phyloP scores from a whole-genome alignment of 176 grass and related monocot species.

The Carex parvula region DNA sequence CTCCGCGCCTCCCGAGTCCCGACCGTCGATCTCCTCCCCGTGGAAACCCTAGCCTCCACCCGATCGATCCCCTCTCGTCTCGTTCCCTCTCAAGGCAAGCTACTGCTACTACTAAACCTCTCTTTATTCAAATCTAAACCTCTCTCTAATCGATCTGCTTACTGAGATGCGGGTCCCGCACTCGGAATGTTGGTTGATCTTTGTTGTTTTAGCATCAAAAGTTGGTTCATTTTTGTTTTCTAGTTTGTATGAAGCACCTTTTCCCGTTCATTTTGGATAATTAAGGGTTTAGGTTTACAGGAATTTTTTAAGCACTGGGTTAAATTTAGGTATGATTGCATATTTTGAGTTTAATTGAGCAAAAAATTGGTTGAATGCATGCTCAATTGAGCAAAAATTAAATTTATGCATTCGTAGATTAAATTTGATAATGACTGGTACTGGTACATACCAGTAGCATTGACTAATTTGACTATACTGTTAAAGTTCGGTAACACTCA shows the following conservation, averaged over 20 bases:
- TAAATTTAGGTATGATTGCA: background rate
- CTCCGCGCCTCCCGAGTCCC: background rate
- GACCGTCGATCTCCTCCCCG: slow-evolving; percentile 13
- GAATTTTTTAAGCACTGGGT: background rate
- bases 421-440: background rate
- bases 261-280: background rate
- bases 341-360: background rate
- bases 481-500: background rate
- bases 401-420: background rate
- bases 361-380: background rate
- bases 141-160: background rate
- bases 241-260: background rate
- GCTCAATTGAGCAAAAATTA: background rate
- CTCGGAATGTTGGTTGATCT: background rate
- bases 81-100: background rate
- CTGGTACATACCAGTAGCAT: background rate
- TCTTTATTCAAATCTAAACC: background rate
- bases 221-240: background rate
- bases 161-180: background rate
- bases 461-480: background rate
- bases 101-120: background rate
- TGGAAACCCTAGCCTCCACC: background rate
- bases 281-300: background rate
- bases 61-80: background rate
- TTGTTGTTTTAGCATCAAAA: background rate